Conservation (phyloP, 176 grass and related monocot species). For the Triticum urartu region DNA sequence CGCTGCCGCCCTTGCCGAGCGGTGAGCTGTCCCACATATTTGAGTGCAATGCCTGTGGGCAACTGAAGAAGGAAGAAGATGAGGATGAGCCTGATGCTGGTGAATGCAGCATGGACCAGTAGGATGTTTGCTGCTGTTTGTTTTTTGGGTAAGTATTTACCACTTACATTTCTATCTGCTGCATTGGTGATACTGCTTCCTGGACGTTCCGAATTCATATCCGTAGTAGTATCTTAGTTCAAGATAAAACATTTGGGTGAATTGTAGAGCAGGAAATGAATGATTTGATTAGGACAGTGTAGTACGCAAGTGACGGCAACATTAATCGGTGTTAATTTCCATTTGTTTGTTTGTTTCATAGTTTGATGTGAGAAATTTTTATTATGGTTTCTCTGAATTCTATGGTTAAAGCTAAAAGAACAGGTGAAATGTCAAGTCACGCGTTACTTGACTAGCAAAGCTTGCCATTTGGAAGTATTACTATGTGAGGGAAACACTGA, state of each 20-base stretch:
- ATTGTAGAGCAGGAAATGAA: background rate
- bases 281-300: background rate
- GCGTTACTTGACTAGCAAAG: background rate
- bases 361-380: background rate
- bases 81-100: conserved; percentile 30
- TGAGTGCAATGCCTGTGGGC: conserved; percentile 82
- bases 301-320: background rate
- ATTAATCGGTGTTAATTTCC: background rate
- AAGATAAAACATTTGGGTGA: background rate
- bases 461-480: background rate
- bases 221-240: background rate
- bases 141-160: background rate
- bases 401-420: background rate
- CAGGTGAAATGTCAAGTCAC: background rate
- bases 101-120: conserved; percentile 36
- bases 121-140: conserved; percentile 17
- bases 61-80: conserved; percentile 44
- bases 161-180: background rate
- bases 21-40: conserved; percentile 47
- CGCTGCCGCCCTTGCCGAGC: conserved; percentile 52
- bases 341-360: background rate
- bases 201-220: background rate
- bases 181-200: background rate
- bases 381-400: background rate
- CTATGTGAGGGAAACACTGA: background rate